Conservation (phyloP, 768 basidiomycete genomes). For the Megacollybia marginata region DNA sequence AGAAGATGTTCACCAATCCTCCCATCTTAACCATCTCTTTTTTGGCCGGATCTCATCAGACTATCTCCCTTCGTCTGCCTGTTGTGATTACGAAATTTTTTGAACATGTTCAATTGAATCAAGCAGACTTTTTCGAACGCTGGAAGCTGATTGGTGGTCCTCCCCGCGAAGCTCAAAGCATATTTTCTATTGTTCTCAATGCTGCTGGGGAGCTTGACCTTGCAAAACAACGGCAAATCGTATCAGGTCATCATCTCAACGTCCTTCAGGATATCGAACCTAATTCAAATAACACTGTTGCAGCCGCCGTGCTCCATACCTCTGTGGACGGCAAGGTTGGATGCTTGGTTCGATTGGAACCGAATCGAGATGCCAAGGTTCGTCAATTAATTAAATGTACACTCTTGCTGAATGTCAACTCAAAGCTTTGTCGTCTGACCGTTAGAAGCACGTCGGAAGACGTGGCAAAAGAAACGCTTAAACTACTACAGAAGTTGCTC, state of each 20-base stretch:
- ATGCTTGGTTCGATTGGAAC: slow-evolving; percentile 87
- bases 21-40: slow-evolving; percentile 87
- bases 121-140: slow-evolving; percentile 89
- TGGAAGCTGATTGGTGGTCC: slow-evolving; percentile 97
- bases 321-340: slow-evolving; percentile 91
- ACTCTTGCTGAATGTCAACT: neutral
- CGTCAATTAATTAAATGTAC: neutral
- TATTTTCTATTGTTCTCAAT: slow-evolving; percentile 77
- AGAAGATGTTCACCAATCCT: slow-evolving; percentile 66
- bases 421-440: slow-evolving; percentile 84
- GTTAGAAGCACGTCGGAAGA: slow-evolving; percentile 92
- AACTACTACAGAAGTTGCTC: slow-evolving; percentile 40
- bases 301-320: slow-evolving; percentile 94
- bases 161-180: slow-evolving; percentile 82
- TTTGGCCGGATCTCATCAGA: slow-evolving; percentile 87
- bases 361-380: slow-evolving; percentile 94
- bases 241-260: slow-evolving; percentile 72
- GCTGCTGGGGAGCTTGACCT: slow-evolving; percentile 67
- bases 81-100: slow-evolving; percentile 88
- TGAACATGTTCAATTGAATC: slow-evolving; percentile 81
- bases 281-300: slow-evolving; percentile 89
- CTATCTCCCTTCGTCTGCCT: slow-evolving; percentile 76
- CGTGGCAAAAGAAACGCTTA: slow-evolving; percentile 69
- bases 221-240: slow-evolving; percentile 63
- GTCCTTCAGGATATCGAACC: slow-evolving; percentile 84